A percentile compares a stretch with the other conserved stretches of the same genome.
Evolutionary conservation across 2,329 filamentous ascomycete species (phyloP).

Genomic region (Microdochium paspali): DNA sequence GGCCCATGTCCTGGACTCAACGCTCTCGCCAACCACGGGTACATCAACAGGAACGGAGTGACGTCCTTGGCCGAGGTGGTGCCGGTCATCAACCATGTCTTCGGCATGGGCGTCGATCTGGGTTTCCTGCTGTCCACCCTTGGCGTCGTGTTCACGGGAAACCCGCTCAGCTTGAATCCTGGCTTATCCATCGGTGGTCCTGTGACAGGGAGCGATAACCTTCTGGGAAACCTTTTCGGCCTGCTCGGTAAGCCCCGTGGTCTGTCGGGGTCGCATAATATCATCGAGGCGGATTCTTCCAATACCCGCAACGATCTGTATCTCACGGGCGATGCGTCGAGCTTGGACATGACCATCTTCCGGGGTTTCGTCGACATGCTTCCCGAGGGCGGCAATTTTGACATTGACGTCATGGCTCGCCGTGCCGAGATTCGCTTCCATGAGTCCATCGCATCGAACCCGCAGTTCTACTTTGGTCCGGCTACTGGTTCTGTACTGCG

Average conservation of each 20-base stretch:
- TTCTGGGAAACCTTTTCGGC: constrained; percentile 3
- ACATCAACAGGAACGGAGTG: neutral
- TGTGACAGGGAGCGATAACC: neutral
- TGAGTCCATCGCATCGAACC: constrained; percentile 38
- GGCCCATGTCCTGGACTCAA: neutral
- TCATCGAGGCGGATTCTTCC: constrained; percentile 13
- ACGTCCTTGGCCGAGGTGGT: neutral
- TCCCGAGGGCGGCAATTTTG: constrained; percentile 22
- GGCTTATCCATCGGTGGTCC: constrained; percentile 30
- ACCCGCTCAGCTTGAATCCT: constrained; percentile 21
- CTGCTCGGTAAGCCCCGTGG: constrained; percentile 9
- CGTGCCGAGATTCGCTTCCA: constrained; percentile 34
- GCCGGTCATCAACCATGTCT: constrained; percentile 19
- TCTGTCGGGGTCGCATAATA: constrained; percentile 13
- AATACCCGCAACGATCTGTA: constrained; percentile 12
- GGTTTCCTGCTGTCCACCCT: constrained; percentile 27
- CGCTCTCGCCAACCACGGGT: neutral
- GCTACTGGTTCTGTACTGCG: constrained; percentile 37
- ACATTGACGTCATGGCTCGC: constrained; percentile 30
- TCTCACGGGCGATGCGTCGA: constrained; percentile 34
- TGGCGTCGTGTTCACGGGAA: constrained; percentile 31
- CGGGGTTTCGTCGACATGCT: constrained; percentile 31
- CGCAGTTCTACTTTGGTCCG: constrained; percentile 44
- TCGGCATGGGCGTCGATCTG: constrained; percentile 31
- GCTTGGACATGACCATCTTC: constrained; percentile 42